Evolutionary conservation across 768 basidiomycete genomes (phyloP).

Genomic region (Fomitopsis pulvina): DNA sequence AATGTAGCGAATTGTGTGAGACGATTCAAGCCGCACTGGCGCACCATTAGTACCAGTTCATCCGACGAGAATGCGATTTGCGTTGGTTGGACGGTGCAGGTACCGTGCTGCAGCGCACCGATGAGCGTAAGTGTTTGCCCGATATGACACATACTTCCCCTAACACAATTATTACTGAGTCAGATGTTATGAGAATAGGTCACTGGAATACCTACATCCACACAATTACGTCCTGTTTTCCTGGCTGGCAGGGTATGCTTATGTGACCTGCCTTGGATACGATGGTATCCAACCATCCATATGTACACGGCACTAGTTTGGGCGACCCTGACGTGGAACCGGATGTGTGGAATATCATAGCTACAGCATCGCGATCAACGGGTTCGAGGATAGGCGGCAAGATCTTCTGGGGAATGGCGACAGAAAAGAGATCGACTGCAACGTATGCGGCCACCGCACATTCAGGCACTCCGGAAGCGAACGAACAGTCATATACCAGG

Average conservation of each 20-base stretch:
- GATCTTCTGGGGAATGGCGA: slow-evolving; percentile 30
- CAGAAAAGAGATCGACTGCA: slow-evolving; percentile 33
- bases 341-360: slow-evolving; percentile 74
- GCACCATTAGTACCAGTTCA: slow-evolving; percentile 69
- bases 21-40: slow-evolving; percentile 60
- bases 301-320: slow-evolving; percentile 68
- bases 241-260: slow-evolving; percentile 39
- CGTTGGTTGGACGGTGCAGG: slow-evolving; percentile 69
- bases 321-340: slow-evolving; percentile 83
- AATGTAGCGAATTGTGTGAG: slow-evolving; percentile 71
- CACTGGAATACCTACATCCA: slow-evolving; percentile 54
- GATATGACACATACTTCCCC: slow-evolving; percentile 83
- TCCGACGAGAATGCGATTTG: slow-evolving; percentile 56
- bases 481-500: slow-evolving; percentile 58
- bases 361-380: slow-evolving; percentile 33
- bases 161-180: slow-evolving; percentile 33
- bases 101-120: slow-evolving; percentile 63
- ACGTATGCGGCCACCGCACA: slow-evolving; percentile 46
- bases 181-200: neutral
- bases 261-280: slow-evolving; percentile 53
- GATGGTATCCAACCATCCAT: slow-evolving; percentile 57
- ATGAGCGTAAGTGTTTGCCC: slow-evolving; percentile 72
- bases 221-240: slow-evolving; percentile 59
- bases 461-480: slow-evolving; percentile 32
- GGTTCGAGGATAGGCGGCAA: slow-evolving; percentile 37